Conservation (phyloP, 1,284 basidiomycete genomes). For the Kwoniella shivajii region DNA sequence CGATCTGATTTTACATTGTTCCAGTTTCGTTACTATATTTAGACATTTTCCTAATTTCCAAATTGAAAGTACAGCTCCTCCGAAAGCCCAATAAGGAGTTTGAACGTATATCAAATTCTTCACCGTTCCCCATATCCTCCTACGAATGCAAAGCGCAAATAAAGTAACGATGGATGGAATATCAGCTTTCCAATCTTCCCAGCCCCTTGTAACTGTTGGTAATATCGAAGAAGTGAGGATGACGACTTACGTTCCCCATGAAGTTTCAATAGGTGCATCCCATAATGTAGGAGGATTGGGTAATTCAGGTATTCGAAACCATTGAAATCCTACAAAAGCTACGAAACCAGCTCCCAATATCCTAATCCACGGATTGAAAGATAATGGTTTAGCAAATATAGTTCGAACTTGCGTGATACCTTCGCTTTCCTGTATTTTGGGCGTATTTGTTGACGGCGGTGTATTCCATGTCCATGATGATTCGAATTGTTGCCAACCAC, state of each 20-base stretch:
- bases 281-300: constrained; percentile 10
- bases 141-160: not conserved
- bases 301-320: constrained; percentile 10
- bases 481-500: not conserved
- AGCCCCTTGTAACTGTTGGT: no score
- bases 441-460: not conserved
- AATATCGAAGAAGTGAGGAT: no score
- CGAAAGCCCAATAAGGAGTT: constrained; percentile 8
- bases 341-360: constrained; percentile 2
- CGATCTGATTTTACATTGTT: constrained; percentile 5
- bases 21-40: constrained; percentile 8
- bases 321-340: constrained; percentile 4
- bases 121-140: constrained; percentile 12
- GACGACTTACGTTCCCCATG: constrained; percentile 7
- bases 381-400: constrained; percentile 19
- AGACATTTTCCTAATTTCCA: constrained; percentile 4
- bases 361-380: constrained; percentile 8
- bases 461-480: not conserved
- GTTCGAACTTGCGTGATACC: constrained; percentile 5
- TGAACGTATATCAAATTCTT: constrained; percentile 10
- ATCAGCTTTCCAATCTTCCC: no score
- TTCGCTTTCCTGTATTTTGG: not conserved
- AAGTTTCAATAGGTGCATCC: not conserved
- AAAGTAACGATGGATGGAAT: not conserved
- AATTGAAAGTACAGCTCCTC: constrained; percentile 3